phyloP scores from a whole-genome alignment of 495 filamentous ascomycete species.

The Penicillium simplicissimum region DNA sequence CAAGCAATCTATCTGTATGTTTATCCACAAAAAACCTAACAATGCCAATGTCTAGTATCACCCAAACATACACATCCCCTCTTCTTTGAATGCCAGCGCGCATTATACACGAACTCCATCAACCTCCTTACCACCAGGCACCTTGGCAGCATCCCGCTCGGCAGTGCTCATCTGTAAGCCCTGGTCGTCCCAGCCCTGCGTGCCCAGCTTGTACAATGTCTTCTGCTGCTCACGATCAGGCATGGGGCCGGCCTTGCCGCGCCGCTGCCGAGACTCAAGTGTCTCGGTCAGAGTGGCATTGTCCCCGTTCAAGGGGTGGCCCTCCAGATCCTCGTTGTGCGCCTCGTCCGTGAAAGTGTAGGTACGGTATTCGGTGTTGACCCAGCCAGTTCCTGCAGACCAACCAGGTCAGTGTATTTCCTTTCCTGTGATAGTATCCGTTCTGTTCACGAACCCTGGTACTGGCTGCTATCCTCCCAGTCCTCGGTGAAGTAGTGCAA shows the following conservation, averaged over 20 bases:
- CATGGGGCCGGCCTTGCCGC: constrained; percentile 46
- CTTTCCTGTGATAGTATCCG: not conserved
- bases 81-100: too few species aligned
- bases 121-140: constrained; percentile 38
- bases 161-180: constrained; percentile 44
- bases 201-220: constrained; percentile 40
- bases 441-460: constrained; percentile 47
- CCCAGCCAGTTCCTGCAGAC: constrained; percentile 72
- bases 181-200: constrained; percentile 48
- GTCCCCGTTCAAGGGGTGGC: constrained; percentile 46
- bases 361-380: constrained; percentile 77
- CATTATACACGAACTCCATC: constrained; percentile 32
- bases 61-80: constrained; percentile 1
- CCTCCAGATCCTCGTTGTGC: constrained; percentile 42
- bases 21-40: constrained; percentile 3
- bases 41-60: constrained; percentile 18
- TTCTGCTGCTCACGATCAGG: constrained; percentile 42
- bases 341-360: constrained; percentile 63
- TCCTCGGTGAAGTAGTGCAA: constrained; percentile 82
- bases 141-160: constrained; percentile 42
- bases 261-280: constrained; percentile 58
- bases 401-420: not conserved
- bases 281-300: constrained; percentile 64
- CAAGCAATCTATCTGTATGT: constrained; percentile 19
- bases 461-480: constrained; percentile 63